phyloP scores from a whole-genome alignment of 768 basidiomycete species.

The Suillus discolor region DNA sequence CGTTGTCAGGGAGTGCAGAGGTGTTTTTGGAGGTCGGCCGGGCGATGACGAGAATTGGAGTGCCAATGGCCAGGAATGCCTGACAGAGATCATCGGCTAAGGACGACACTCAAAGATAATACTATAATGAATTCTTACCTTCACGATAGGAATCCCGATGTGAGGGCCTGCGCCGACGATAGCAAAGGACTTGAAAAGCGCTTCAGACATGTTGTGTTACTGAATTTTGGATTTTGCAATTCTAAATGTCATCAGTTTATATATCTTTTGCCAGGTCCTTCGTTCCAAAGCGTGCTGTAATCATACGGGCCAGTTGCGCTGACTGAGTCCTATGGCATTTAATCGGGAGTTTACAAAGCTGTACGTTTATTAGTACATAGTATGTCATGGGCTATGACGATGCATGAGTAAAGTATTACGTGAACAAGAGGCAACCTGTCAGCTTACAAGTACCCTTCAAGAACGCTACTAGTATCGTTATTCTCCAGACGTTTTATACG shows the following conservation, averaged over 20 bases:
- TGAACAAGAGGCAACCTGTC: background rate
- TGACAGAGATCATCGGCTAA: background rate
- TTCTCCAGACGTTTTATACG: background rate
- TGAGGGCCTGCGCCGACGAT: conserved; percentile 12
- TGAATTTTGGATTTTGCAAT: conserved; percentile 3
- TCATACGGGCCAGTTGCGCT: background rate
- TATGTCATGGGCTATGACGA: background rate
- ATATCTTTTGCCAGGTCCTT: background rate
- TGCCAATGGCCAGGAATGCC: conserved; percentile 11
- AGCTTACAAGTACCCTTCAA: background rate
- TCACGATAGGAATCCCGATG: conserved; percentile 15
- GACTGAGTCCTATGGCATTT: background rate
- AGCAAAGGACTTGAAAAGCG: conserved; percentile 12
- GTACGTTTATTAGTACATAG: background rate
- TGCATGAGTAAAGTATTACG: background rate
- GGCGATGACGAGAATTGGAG: conserved; percentile 11
- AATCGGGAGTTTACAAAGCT: background rate
- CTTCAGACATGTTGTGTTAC: conserved; percentile 6
- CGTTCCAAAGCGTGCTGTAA: background rate
- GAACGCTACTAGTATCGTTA: background rate
- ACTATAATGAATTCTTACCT: background rate
- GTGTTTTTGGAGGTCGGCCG: conserved; percentile 8
- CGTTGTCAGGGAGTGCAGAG: background rate
- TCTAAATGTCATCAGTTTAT: conserved; percentile 4
- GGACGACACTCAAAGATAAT: background rate